Base-by-base conservation (phyloP, 2,329 filamentous ascomycete species). In the Fusarium cicatricum region DNA sequence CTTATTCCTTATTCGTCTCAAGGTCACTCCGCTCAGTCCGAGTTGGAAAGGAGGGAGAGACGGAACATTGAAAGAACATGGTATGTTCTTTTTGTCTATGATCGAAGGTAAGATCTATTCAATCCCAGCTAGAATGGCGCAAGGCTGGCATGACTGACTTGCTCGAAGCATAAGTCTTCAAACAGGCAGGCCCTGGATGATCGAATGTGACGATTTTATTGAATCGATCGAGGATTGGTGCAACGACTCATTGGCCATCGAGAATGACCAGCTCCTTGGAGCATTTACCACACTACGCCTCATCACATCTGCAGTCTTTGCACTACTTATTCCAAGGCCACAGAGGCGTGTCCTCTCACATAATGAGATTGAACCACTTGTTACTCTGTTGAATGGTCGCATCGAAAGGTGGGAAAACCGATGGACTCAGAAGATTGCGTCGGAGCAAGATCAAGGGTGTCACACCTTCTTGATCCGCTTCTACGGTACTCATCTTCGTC, bases 131-230 rank as follows among this genome's bases (percentile, higher is more conserved):
- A n/a, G n/a, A n/a, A n/a, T n/a, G n/a, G n/a, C 4, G 31, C 19
- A 12, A 19, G 19, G 12, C 12, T 11, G 7, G 12, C 28, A 29
- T 12, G 11, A 19, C 6, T 31, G 7, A 17, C 14, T 5, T 4
- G 12, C 2, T 10, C 14, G 32, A 23, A 77, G 75, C 45, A 71
- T 78, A 37, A 77, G 75, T 37, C 48, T 78, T 5, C 76, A 78
- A 52, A 70, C 75, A 1, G 76, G 75, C 5, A 77, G 74, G 42
- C 75, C 76, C 0, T 77, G 71, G 66, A 78, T 78, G 76, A 76
- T 77, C 19, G 74, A 76, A 29, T 65, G 72, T 11, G 73, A 67
- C 34, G 65, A 70, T 14, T 70, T 77, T 41, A 74, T 78, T 40
- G 69, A 71, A 21, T 71, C 73, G n/a, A 62, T 70, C 7, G 70